Evolutionary conservation across 495 filamentous ascomycete species (phyloP).

Genomic region (Xylaria acuta): DNA sequence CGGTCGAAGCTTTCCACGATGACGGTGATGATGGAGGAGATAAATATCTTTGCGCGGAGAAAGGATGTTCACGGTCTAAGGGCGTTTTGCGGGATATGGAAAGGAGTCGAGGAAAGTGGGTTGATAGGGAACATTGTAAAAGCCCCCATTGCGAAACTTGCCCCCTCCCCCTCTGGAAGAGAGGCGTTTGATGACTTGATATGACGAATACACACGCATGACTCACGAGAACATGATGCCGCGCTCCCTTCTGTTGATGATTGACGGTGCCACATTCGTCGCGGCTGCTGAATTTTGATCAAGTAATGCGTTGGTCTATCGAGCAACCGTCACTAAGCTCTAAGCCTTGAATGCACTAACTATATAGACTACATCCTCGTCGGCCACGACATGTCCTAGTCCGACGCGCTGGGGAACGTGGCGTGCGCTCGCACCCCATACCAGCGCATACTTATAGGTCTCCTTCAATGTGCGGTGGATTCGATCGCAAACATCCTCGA

Average conservation of each 20-base stretch:
- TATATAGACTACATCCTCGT: slow-evolving; percentile 98
- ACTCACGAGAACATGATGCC: slow-evolving; percentile 7
- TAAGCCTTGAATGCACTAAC: slow-evolving; percentile 76
- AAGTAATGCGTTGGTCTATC: slow-evolving; percentile 8
- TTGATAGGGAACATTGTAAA: not conserved
- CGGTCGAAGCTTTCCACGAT: not conserved
- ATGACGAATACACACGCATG: slow-evolving; percentile 30
- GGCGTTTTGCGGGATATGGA: slow-evolving; percentile 19
- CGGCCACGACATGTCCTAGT: slow-evolving; percentile 81
- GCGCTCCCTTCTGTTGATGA: not conserved
- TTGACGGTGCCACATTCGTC: not conserved
- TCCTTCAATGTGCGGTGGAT: slow-evolving; percentile 96
- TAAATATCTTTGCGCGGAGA: not conserved
- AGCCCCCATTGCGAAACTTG: not conserved
- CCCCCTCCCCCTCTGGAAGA: not conserved
- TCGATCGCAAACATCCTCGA: slow-evolving; percentile 97
- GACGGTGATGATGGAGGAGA: not conserved
- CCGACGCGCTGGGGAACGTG: slow-evolving; percentile 96
- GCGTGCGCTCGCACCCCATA: slow-evolving; percentile 95
- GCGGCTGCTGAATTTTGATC: not conserved
- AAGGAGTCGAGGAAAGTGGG: slow-evolving; percentile 11
- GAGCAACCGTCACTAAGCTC: slow-evolving; percentile 23
- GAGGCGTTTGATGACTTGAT: slow-evolving; percentile 23
- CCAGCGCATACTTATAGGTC: slow-evolving; percentile 97
- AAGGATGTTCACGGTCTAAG: slow-evolving; percentile 6